Evolutionary conservation across 306 rosid species (phyloP).

Genomic region (Castanea sativa): DNA sequence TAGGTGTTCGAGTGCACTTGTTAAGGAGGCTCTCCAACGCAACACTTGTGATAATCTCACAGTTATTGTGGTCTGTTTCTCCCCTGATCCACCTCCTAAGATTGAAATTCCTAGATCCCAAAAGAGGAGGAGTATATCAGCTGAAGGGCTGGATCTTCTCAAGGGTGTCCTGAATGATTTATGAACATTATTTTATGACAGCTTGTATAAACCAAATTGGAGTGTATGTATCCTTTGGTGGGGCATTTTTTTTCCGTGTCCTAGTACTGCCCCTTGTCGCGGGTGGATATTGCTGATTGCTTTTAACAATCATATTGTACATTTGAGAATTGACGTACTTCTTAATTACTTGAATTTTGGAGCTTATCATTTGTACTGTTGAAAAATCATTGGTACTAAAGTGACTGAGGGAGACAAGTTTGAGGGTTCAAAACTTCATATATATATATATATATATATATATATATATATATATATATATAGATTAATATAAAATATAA

Average conservation of each 20-base stretch:
- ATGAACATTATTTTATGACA: conserved; percentile 20
- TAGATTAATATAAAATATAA: accelerated
- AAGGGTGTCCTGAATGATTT: conserved; percentile 55
- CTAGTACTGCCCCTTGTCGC: conserved; percentile 15
- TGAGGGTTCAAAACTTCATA: accelerated
- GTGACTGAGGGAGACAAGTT: too few species aligned
- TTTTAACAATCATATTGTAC: conserved; percentile 8
- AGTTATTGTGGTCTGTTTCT: conserved; percentile 61
- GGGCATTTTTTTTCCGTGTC: conserved; percentile 23
- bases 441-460: accelerated
- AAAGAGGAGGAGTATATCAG: conserved; percentile 69
- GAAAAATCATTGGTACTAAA: neutral
- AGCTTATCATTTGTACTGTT: conserved; percentile 1
- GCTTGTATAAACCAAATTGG: conserved; percentile 31
- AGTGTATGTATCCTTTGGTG: conserved; percentile 6
- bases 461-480: too few species aligned
- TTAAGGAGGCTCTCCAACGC: conserved; percentile 56
- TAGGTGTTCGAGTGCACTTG: conserved; percentile 46
- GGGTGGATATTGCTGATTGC: conserved; percentile 22
- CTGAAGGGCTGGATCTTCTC: conserved; percentile 66
- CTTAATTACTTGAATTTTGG: conserved; percentile 14
- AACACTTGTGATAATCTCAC: conserved; percentile 61
- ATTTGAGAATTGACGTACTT: neutral
- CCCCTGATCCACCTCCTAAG: conserved; percentile 56
- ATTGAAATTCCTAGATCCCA: conserved; percentile 53